Evolutionary conservation across 2,329 filamentous ascomycete genomes (phyloP), one percentile per base, ranked within the genome.

Genomic region (Fonsecaea multimorphosa): DNA sequence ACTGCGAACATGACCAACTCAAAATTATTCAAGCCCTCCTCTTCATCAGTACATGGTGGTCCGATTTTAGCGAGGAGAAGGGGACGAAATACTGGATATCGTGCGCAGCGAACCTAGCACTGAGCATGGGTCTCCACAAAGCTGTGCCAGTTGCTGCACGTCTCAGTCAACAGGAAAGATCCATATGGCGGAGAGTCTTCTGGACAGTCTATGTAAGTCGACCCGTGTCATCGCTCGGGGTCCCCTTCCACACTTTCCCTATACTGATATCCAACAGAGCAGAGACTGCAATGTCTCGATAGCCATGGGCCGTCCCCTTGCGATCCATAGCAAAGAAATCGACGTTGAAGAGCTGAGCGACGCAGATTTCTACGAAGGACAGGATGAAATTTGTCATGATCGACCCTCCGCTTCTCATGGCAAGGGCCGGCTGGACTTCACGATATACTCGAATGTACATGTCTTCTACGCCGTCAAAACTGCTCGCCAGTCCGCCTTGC

Each of bases 1-100:
- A 55, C 29, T 55, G 52, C 29, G 52, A 55, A 19, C 19, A 55
- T n/a, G 52, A 55, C 29, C 52, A 55, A 8, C 52, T 55, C 52
- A 12, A 19, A 11, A 31, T 55, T 11, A 31, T 55, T 2, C 52
- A 55, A 22, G n/a, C 52, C 16, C 52, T 55, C 22, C 19, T 55
- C 6, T 55, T 55, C 14, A 22, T 55, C 16, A 55, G 52, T 14
- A 31, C 22, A 7, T 55, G 52, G 52, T 55, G 52, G 52, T 34
- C 52, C 31, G 52, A 55, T 29, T 55, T 34, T 14, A 55, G 52
- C 29, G 52, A 55, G 31, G 52, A 55, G 22, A 55, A 55, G 34
- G 52, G 34, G 9, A 55, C 34, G 16, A 31, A 34, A 22, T 55
- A 34, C 16, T 55, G 52, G 52, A 55, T 34, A 16, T 34, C 52